Conservation (phyloP, 805 yeast species). For the Blastobotrys terrestris region DNA sequence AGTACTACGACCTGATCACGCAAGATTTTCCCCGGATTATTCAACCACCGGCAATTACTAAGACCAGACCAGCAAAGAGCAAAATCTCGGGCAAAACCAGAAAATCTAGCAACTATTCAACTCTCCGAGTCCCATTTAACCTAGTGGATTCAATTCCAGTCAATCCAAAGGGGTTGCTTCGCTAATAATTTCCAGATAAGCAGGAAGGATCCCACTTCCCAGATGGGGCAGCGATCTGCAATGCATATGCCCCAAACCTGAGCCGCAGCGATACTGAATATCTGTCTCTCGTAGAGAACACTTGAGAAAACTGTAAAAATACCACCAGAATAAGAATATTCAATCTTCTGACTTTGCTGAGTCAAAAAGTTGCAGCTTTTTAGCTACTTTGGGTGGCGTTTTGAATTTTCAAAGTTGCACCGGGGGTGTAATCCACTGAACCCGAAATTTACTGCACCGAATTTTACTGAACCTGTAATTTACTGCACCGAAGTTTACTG, state of each 20-base stretch:
- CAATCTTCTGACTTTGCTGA: background rate
- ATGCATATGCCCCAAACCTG: background rate
- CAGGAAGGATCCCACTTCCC: background rate
- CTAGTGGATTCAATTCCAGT: no score
- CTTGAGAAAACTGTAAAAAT: background rate
- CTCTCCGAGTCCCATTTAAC: no score
- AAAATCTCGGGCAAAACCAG: no score
- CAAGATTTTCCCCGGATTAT: background rate
- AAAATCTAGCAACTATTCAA: no score
- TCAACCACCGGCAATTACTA: no score
- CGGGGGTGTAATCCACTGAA: background rate
- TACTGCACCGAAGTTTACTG: conserved; percentile 3
- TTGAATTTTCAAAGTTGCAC: background rate
- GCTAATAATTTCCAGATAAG: background rate
- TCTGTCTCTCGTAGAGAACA: no score
- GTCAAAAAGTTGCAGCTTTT: background rate
- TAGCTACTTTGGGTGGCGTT: background rate
- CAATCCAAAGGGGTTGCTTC: no score
- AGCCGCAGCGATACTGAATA: no score
- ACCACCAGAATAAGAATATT: background rate
- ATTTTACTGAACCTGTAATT: conserved; percentile 4
- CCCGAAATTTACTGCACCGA: background rate
- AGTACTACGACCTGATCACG: background rate
- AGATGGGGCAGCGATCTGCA: background rate
- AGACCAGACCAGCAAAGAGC: no score